A percentile compares a stretch with the other conserved stretches of the same genome.
These are phyloP conservation scores for Nevesoporus exiguus DNA, from an alignment of 768 basidiomycete species.

Conservation along the genomic window DNA sequence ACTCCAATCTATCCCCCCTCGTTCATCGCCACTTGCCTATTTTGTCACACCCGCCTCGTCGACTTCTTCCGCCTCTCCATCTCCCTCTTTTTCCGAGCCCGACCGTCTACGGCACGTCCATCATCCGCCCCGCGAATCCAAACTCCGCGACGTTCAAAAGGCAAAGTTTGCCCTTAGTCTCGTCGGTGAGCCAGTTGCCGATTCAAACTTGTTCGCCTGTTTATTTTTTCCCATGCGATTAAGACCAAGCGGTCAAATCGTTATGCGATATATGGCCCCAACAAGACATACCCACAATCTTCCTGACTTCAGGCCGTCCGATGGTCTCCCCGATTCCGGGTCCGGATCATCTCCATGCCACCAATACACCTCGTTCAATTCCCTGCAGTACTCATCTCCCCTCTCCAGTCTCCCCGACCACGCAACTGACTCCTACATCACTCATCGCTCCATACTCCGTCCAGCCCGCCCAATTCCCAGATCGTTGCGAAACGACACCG, in stretches of 20 bases:
- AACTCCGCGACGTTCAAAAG: conserved; percentile 49
- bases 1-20: conserved; percentile 35
- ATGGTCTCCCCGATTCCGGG: conserved; percentile 15
- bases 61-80: conserved; percentile 44
- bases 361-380: not conserved
- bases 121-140: conserved; percentile 34
- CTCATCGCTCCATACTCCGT: conserved; percentile 29
- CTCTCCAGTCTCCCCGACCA: conserved; percentile 52
- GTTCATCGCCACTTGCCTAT: conserved; percentile 37
- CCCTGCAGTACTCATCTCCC: conserved; percentile 44
- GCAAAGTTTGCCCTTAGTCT: conserved; percentile 62
- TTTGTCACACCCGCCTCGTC: conserved; percentile 59
- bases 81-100: conserved; percentile 38
- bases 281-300: conserved; percentile 65
- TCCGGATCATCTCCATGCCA: conserved; percentile 8
- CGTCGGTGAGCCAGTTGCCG: conserved; percentile 53
- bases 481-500: conserved; percentile 44
- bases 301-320: conserved; percentile 38
- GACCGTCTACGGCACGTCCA: conserved; percentile 30
- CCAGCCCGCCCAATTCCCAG: conserved; percentile 13
- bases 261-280: conserved; percentile 79
- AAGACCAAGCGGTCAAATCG: conserved; percentile 79
- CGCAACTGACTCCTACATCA: conserved; percentile 34
- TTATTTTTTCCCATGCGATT: conserved; percentile 10
- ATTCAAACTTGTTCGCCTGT: not conserved